phyloP scores from a whole-genome alignment of 1,284 basidiomycete genomes.

The Trichosporon ovoides region DNA sequence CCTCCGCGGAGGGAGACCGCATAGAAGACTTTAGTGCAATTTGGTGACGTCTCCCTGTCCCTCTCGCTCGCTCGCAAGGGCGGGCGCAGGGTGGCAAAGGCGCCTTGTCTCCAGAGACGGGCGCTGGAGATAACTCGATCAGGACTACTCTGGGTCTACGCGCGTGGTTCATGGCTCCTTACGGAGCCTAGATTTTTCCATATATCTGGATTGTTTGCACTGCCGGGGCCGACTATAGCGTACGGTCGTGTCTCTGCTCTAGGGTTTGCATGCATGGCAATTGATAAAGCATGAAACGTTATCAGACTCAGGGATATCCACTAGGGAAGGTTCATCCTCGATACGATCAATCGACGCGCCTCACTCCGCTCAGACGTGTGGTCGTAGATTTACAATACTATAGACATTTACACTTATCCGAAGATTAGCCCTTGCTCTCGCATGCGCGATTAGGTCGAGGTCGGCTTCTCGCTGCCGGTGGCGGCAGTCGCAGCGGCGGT shows the following conservation, averaged over 20 bases:
- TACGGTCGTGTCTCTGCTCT: background rate
- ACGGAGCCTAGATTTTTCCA: constrained; percentile 45
- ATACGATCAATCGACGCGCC: too few species aligned
- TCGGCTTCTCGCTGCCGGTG: background rate
- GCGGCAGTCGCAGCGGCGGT: background rate
- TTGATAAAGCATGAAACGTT: too few species aligned
- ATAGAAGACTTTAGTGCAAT: constrained; percentile 50
- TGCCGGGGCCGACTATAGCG: background rate
- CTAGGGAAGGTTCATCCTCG: too few species aligned
- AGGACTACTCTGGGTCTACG: constrained; percentile 52
- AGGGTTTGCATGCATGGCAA: background rate
- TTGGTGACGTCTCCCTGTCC: constrained; percentile 46
- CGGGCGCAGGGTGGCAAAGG: background rate
- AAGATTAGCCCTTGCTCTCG: background rate
- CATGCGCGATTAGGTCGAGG: background rate
- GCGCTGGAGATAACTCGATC: constrained; percentile 48
- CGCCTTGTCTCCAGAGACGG: background rate
- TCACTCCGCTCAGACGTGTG: too few species aligned
- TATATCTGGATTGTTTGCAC: background rate
- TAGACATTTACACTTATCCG: background rate
- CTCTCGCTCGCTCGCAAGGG: background rate
- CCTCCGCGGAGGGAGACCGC: background rate
- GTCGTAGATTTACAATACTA: background rate
- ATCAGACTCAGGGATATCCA: too few species aligned
- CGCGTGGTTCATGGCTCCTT: constrained; percentile 29